Evolutionary conservation across 306 rosid genomes (phyloP).

Genomic region (Cucurbita ficifolia): DNA sequence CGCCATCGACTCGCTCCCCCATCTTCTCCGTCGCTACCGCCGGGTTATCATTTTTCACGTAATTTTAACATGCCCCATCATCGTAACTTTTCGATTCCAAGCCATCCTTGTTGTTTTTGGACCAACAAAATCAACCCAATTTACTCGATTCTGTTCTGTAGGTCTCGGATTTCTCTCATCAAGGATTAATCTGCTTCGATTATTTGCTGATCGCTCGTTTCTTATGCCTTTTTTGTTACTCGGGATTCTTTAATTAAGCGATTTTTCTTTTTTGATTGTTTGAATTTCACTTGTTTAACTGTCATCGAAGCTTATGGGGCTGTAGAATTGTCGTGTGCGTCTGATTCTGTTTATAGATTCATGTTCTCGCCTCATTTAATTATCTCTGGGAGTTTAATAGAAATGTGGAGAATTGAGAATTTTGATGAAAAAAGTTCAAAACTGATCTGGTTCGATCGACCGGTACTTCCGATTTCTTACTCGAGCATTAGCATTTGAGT

Average conservation of each 20-base stretch:
- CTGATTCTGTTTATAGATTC: neutral
- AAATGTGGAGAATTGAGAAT: neutral
- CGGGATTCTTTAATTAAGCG: neutral
- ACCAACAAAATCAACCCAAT: neutral
- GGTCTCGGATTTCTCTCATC: neutral
- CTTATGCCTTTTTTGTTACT: neutral
- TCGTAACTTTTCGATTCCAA: neutral
- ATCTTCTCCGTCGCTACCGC: neutral
- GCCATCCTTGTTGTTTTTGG: neutral
- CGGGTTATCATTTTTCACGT: neutral
- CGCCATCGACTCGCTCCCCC: neutral
- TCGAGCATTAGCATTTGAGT: neutral
- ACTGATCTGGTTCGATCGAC: neutral
- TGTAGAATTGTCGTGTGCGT: neutral
- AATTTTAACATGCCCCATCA: neutral
- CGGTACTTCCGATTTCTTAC: neutral
- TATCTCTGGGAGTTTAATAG: neutral
- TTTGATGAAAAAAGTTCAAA: neutral
- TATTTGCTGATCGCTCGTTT: neutral
- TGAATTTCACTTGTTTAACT: neutral
- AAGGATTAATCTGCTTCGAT: neutral
- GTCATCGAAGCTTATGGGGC: neutral
- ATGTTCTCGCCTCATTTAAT: neutral
- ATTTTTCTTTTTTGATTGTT: neutral
- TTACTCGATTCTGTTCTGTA: conserved; percentile 1